Evolutionary conservation across 805 yeast species (phyloP).

Genomic region (Cyberlindnera nakhonratchasimensis): DNA sequence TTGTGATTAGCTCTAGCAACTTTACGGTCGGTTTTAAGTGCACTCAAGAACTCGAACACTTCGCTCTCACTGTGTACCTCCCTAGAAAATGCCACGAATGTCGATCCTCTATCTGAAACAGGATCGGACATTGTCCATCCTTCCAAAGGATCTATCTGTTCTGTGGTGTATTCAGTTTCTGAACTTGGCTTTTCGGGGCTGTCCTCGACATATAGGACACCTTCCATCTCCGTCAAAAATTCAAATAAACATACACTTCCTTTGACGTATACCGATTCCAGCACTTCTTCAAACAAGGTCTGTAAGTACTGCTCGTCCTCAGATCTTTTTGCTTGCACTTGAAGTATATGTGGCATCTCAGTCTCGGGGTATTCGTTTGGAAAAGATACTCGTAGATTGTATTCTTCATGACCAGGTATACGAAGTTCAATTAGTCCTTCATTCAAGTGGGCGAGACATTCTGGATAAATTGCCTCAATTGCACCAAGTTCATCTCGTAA

Average conservation of each 20-base stretch:
- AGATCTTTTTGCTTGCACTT: conserved; percentile 39
- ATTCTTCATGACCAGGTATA: conserved; percentile 60
- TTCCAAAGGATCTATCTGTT: conserved; percentile 44
- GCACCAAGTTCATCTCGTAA: conserved; percentile 74
- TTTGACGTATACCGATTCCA: conserved; percentile 48
- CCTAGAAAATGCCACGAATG: conserved; percentile 75
- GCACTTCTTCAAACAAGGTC: conserved; percentile 44
- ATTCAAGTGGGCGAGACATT: conserved; percentile 38
- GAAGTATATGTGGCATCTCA: conserved; percentile 59
- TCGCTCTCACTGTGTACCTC: conserved; percentile 63
- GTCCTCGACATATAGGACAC: conserved; percentile 40
- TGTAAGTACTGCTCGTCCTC: conserved; percentile 45
- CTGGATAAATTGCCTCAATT: conserved; percentile 85
- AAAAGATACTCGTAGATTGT: conserved; percentile 64
- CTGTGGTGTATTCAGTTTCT: background rate
- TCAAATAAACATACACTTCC: conserved; percentile 83
- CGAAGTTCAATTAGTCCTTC: conserved; percentile 42
- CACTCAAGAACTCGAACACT: conserved; percentile 49
- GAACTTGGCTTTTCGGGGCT: conserved; percentile 19
- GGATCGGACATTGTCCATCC: conserved; percentile 82
- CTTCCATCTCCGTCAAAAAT: conserved; percentile 63
- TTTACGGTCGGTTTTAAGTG: conserved; percentile 60
- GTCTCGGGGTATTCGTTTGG: conserved; percentile 66
- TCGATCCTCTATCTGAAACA: conserved; percentile 76
- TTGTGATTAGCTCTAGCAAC: conserved; percentile 70